A percentile compares a stretch with the other conserved stretches of the same genome.
phyloP scores from a whole-genome alignment of 129 eudicot genomes.

The Flaveria bidentis region DNA sequence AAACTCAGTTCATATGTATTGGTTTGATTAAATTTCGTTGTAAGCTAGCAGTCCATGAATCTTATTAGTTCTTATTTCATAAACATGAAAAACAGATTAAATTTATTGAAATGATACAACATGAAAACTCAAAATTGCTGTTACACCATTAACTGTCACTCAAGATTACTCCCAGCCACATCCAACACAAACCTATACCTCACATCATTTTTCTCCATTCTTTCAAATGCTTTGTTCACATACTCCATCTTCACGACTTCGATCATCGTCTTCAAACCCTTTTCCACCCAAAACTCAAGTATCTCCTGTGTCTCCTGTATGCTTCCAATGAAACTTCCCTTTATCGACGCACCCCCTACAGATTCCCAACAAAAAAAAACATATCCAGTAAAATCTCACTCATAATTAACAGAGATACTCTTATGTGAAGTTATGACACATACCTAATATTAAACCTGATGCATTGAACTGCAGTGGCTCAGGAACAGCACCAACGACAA shows the following conservation, averaged over 20 bases:
- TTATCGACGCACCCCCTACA: conserved; percentile 43
- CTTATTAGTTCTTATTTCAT: no score
- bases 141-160: conserved; percentile 27
- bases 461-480: conserved; percentile 52
- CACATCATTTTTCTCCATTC: conserved; percentile 57
- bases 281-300: conserved; percentile 55
- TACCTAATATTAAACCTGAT: conserved; percentile 50
- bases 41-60: no score
- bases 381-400: background rate
- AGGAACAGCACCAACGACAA: conserved; percentile 52
- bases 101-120: conserved; percentile 26
- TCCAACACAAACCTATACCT: conserved; percentile 63
- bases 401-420: no score
- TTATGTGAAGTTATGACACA: background rate
- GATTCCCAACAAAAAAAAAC: background rate
- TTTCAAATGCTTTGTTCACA: conserved; percentile 60
- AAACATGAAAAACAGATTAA: background rate
- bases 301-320: conserved; percentile 51
- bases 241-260: conserved; percentile 64
- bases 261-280: conserved; percentile 47
- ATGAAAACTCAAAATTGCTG: background rate
- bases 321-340: conserved; percentile 66
- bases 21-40: no score
- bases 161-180: conserved; percentile 55
- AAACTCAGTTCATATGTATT: no score